Conservation (phyloP, 2,329 filamentous ascomycete genomes). For the Monilinia fructicola region DNA sequence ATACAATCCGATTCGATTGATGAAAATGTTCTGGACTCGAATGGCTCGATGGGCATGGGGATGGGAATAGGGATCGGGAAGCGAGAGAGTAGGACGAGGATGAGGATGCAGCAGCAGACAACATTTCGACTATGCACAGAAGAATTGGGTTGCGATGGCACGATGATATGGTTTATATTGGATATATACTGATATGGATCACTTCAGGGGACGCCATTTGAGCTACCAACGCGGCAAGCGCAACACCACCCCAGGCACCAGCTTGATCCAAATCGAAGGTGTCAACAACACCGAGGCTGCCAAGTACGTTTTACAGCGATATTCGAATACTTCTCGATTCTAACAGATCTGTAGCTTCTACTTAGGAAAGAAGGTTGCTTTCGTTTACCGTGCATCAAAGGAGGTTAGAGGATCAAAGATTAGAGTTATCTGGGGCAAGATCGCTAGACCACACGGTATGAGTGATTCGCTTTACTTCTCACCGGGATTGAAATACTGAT, state of each 20-base stretch:
- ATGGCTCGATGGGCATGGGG: slow-evolving; percentile 1
- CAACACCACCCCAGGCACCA: slow-evolving; percentile 84
- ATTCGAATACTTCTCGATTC: slow-evolving; percentile 19
- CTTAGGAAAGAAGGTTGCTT: slow-evolving; percentile 97
- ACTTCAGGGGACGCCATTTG: slow-evolving; percentile 87
- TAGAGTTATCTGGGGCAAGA: slow-evolving; percentile 98
- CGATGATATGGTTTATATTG: background rate
- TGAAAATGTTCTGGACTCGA: slow-evolving; percentile 1
- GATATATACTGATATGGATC: slow-evolving; percentile 18
- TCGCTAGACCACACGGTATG: slow-evolving; percentile 91
- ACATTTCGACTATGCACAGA: slow-evolving; percentile 20
- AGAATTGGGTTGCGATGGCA: background rate
- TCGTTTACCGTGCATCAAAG: slow-evolving; percentile 94
- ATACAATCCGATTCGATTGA: slow-evolving; percentile 30
- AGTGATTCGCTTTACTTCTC: slow-evolving; percentile 27
- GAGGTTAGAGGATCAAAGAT: slow-evolving; percentile 98
- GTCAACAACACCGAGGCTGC: slow-evolving; percentile 88
- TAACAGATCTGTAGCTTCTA: slow-evolving; percentile 66
- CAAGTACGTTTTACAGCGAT: slow-evolving; percentile 58
- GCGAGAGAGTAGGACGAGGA: background rate
- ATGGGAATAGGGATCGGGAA: background rate
- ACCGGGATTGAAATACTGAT: slow-evolving; percentile 25
- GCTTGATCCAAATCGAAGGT: slow-evolving; percentile 98
- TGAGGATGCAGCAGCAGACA: background rate
- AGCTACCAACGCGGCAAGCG: slow-evolving; percentile 96